These are phyloP conservation scores for Onygena corvina DNA, from an alignment of 2,329 filamentous ascomycete genomes.

Conservation along the genomic window DNA sequence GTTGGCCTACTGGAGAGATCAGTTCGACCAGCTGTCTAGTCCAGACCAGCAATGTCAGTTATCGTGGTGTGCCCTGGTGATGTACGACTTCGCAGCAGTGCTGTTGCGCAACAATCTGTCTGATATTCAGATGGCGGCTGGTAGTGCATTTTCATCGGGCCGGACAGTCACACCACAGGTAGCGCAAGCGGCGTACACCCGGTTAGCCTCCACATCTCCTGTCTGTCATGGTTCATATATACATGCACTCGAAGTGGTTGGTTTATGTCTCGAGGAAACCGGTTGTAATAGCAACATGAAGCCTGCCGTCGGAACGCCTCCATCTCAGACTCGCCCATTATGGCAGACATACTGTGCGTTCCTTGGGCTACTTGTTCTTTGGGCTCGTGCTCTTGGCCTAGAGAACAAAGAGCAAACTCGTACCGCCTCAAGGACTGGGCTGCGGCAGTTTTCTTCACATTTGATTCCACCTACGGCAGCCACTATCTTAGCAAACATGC, in stretches of 20 bases:
- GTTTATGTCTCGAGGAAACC: constrained; percentile 14
- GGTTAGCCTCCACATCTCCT: constrained; percentile 14
- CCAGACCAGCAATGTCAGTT: constrained; percentile 13
- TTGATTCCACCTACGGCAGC: constrained; percentile 7
- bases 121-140: constrained; percentile 19
- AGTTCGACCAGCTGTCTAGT: constrained; percentile 14
- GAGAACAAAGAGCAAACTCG: constrained; percentile 9
- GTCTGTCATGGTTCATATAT: constrained; percentile 18
- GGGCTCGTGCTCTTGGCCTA: constrained; percentile 13
- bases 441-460: neutral
- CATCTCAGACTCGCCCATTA: constrained; percentile 9
- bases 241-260: constrained; percentile 16
- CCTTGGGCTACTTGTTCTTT: constrained; percentile 14
- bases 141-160: constrained; percentile 17
- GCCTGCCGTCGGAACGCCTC: neutral
- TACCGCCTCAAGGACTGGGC: neutral
- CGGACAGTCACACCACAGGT: constrained; percentile 17
- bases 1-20: constrained; percentile 14
- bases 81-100: constrained; percentile 17
- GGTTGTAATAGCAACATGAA: neutral
- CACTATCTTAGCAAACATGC: constrained; percentile 14
- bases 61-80: constrained; percentile 15
- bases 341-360: constrained; percentile 17
- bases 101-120: constrained; percentile 17
- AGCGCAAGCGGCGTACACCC: constrained; percentile 17